Evolutionary conservation across 192 early-diverging fungal genomes (phyloP).

Genomic region (Ambispora gerdemannii): DNA sequence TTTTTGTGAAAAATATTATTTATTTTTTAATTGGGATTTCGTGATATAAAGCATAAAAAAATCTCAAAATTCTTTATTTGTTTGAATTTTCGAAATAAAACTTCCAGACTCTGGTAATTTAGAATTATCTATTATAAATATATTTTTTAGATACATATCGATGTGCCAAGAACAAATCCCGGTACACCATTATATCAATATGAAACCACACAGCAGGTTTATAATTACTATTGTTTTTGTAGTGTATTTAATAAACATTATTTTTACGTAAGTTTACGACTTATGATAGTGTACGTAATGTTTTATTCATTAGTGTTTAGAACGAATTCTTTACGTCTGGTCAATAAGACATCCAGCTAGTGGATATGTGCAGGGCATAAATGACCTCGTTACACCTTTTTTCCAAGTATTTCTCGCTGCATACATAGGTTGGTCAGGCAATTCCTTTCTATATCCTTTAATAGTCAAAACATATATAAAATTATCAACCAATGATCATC

Average conservation of each 20-base stretch:
- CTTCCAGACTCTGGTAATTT: too few species aligned
- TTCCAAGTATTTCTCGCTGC: conserved; percentile 86
- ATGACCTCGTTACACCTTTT: conserved; percentile 96
- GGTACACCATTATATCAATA: conserved; percentile 82
- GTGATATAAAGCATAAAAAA: too few species aligned
- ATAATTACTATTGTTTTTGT: too few species aligned
- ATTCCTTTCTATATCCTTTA: conserved; percentile 22
- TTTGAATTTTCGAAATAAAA: too few species aligned
- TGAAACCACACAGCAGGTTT: conserved; percentile 74
- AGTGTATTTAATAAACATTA: too few species aligned
- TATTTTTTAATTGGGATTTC: too few species aligned
- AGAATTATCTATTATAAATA: too few species aligned
- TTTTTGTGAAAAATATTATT: background rate
- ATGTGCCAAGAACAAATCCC: conserved; percentile 88
- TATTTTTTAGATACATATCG: conserved; percentile 85
- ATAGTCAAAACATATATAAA: background rate
- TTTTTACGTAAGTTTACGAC: too few species aligned
- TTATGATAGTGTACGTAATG: too few species aligned
- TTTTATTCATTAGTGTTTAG: conserved; percentile 62
- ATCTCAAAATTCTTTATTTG: conserved; percentile 10
- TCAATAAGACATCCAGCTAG: conserved; percentile 97
- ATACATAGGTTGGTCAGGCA: conserved; percentile 53
- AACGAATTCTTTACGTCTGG: conserved; percentile 95
- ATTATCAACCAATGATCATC: background rate
- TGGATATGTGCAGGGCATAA: conserved; percentile 99